phyloP scores from a whole-genome alignment of 257 asterid genomes.

The Solanum bukasovii region DNA sequence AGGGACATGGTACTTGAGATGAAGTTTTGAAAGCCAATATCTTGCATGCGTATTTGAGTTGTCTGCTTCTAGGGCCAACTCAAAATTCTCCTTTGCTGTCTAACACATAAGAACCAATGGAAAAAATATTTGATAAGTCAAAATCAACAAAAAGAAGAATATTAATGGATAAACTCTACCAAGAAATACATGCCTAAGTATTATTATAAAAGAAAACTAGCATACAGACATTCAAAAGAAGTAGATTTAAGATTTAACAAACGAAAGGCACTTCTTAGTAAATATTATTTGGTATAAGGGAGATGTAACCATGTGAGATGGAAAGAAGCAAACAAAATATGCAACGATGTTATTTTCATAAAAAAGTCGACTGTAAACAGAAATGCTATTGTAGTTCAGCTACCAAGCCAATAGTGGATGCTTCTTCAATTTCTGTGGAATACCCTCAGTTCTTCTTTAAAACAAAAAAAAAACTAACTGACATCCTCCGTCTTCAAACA shows the following conservation, averaged over 20 bases:
- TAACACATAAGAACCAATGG: slow-evolving; percentile 20
- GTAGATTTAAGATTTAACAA: neutral
- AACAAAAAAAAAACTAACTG: neutral
- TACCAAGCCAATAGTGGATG: neutral
- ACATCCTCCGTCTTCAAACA: neutral
- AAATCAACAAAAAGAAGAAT: neutral
- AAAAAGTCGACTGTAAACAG: neutral
- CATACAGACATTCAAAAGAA: neutral
- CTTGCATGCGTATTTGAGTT: slow-evolving; percentile 81
- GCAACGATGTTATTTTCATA: neutral
- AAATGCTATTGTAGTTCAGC: neutral
- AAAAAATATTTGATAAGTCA: neutral
- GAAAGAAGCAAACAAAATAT: neutral
- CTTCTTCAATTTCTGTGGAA: neutral
- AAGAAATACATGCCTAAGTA: neutral
- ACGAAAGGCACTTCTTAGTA: neutral
- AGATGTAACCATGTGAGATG: neutral
- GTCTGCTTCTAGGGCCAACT: slow-evolving; percentile 92
- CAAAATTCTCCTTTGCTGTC: slow-evolving; percentile 87
- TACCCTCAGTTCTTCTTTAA: neutral
- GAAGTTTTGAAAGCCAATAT: slow-evolving; percentile 70
- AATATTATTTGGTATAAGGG: neutral
- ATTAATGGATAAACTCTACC: neutral
- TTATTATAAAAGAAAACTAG: neutral
- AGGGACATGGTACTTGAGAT: slow-evolving; percentile 83